Conservation (phyloP, 2,329 filamentous ascomycete species). For the Metarhizium guizhouense region DNA sequence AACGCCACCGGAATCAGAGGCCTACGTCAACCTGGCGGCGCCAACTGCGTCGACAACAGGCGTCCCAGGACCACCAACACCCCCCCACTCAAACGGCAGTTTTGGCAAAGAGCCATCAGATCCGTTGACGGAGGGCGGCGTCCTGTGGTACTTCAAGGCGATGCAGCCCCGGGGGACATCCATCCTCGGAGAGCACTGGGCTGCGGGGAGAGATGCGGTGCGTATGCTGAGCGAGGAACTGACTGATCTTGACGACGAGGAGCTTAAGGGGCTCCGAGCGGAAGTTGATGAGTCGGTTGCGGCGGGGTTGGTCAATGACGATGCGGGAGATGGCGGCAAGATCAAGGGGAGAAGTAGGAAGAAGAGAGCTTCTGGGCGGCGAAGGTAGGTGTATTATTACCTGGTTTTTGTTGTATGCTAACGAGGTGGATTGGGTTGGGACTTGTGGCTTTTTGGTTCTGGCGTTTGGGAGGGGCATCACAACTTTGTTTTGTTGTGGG, state of each 20-base stretch:
- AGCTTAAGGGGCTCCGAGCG: constrained; percentile 60
- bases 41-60: constrained; percentile 15
- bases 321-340: constrained; percentile 11
- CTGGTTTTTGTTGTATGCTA: background rate
- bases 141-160: constrained; percentile 79
- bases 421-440: background rate
- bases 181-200: constrained; percentile 58
- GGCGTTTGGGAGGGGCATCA: background rate
- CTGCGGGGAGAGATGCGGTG: constrained; percentile 58
- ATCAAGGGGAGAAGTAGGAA: constrained; percentile 22
- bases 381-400: constrained; percentile 15
- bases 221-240: constrained; percentile 72
- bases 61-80: constrained; percentile 47
- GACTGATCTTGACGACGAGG: constrained; percentile 86
- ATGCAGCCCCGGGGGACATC: constrained; percentile 77
- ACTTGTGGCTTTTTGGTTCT: background rate
- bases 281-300: constrained; percentile 38
- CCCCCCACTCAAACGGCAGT: constrained; percentile 56
- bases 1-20: constrained; percentile 40
- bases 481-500: background rate
- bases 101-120: constrained; percentile 40
- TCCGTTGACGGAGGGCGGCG: constrained; percentile 61
- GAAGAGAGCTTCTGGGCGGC: constrained; percentile 25
- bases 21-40: constrained; percentile 27
- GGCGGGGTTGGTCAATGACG: constrained; percentile 15